phyloP scores from a whole-genome alignment of 2,329 filamentous ascomycete species.

The Cercospora brassicicola region DNA sequence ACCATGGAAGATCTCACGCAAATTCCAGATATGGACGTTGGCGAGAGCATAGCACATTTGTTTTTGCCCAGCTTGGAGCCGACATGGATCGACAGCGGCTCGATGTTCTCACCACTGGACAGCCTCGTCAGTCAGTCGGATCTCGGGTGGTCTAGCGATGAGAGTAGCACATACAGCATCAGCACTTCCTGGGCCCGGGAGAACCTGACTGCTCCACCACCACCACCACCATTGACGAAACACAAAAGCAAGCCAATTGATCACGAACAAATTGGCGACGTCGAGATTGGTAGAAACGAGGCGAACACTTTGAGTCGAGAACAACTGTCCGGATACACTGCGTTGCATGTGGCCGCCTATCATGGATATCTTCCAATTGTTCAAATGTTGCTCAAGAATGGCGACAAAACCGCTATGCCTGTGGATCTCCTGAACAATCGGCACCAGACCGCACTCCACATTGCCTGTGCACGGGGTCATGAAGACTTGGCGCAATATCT shows the following conservation, averaged over 20 bases:
- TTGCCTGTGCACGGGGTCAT: neutral
- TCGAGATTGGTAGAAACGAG: neutral
- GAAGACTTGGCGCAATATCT: neutral
- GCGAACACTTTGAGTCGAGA: neutral
- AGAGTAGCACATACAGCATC: neutral
- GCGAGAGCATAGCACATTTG: neutral
- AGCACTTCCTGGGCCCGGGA: neutral
- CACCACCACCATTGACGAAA: neutral
- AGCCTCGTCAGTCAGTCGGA: neutral
- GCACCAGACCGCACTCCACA: neutral
- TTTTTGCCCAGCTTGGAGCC: neutral
- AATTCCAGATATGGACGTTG: neutral
- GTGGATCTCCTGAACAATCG: neutral
- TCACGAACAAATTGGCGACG: neutral
- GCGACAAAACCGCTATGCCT: neutral
- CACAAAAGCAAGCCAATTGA: neutral
- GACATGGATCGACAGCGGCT: neutral
- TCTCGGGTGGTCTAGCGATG: neutral
- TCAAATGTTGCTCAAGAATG: neutral
- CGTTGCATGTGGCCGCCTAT: neutral
- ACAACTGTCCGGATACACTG: neutral
- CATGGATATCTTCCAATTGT: neutral
- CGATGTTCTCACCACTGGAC: neutral
- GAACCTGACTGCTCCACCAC: neutral
- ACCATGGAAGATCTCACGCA: neutral